Evolutionary conservation across 2,329 filamentous ascomycete genomes (phyloP), one percentile per base, ranked within the genome.

Genomic region (Tolypocladium tundrense): DNA sequence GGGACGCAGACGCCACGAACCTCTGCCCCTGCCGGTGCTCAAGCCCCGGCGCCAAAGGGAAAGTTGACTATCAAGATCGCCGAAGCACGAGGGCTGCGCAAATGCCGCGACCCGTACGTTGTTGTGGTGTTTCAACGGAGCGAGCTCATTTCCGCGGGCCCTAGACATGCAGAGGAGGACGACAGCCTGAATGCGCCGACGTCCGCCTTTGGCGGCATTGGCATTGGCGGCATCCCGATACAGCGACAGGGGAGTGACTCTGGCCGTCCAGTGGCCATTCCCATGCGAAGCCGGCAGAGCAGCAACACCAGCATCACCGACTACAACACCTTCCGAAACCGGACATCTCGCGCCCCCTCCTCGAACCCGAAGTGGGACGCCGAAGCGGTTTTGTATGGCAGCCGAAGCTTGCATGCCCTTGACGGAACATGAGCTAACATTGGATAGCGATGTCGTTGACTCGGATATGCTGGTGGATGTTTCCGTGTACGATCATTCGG

Each of bases 81-180:
- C 55, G 91, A 97, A 71, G 94, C 88, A 53, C 83, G 91, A 66
- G 90, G 90, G 11, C 75, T 99, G 56, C 83, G 88, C 60, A 90
- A 86, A 59, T 91, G 91, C 69, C 85, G 86, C 59, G 90, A 97
- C 67, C 94, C 94, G 1, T 99, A 99, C 67, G 90, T 97, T 56
- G 91, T 99, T 13, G 96, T 90, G 59, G 92, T 97, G 33, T 99
- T 97, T 68, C 94, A 99, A 72, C 89, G 91, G 71, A 96, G 93
- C 68, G 94, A 99, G 72, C 88, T 96, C 66, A 96, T 99, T 58
- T 97, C 94, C 1, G 88, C 90, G 58, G 91, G 91, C 2, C 90
- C 92, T 14, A 84, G 87, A 41, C 78, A 79, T 57, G 74, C 80
- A 31, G 86, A 88, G 51, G 80, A 84, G 41, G 84, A 86, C 51